These are phyloP conservation scores for Chaetomium sp. DNA, from an alignment of 2,329 filamentous ascomycete species.

Conservation along the genomic window DNA sequence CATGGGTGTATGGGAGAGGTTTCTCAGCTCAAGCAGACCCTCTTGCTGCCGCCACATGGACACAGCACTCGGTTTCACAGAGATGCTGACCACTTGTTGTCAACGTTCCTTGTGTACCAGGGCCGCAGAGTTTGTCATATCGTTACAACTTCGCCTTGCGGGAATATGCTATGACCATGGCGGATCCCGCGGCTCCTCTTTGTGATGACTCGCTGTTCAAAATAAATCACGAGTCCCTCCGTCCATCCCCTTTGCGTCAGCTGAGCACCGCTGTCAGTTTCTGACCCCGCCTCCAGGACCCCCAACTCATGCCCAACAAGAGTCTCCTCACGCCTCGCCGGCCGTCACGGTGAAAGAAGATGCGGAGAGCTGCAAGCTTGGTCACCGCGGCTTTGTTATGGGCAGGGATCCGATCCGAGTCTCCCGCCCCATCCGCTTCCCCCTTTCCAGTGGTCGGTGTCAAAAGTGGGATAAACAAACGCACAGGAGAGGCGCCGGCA, in stretches of 20 bases:
- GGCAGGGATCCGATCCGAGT: constrained; percentile 9
- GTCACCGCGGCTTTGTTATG: constrained; percentile 10
- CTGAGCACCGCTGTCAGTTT: constrained; percentile 6
- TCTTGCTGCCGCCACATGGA: neutral
- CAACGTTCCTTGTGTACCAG: constrained; percentile 11
- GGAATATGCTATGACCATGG: neutral
- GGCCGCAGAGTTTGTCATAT: constrained; percentile 19
- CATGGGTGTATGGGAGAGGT: no score
- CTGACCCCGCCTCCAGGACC: neutral
- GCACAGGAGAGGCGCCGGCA: constrained; percentile 36
- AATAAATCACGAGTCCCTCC: neutral
- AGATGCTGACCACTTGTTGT: neutral
- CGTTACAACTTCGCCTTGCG: constrained; percentile 14
- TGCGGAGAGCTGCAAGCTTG: constrained; percentile 7
- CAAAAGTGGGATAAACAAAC: constrained; percentile 29
- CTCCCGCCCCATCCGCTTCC: neutral
- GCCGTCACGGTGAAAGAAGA: constrained; percentile 5
- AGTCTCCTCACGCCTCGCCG: neutral
- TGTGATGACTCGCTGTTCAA: neutral
- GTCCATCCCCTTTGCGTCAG: neutral
- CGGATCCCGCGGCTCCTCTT: neutral
- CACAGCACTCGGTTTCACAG: neutral
- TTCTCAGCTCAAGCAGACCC: no score
- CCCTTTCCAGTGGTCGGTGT: constrained; percentile 33
- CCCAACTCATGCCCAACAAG: constrained; percentile 8